Base-by-base conservation (phyloP, 2,329 filamentous ascomycete genomes). In the Fusarium phyllophilum region DNA sequence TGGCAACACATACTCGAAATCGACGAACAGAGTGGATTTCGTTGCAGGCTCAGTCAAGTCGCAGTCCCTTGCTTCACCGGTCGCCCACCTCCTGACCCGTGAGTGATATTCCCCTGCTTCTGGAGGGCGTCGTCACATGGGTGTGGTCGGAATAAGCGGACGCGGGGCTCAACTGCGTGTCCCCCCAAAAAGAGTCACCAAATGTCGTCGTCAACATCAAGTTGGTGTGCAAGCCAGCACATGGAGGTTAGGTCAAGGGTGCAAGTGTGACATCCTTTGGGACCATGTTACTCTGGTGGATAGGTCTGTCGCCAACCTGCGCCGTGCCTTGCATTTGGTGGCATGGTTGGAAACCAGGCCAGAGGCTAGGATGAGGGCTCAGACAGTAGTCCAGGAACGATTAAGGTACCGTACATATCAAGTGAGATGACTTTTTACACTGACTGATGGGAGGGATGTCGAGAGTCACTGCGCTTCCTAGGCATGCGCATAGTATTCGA, bases 271-370 rank as follows among this genome's bases (percentile, higher is more conserved):
- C 62, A 68, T 60, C 70, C 72, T 70, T 71, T 55, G 55, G 56
- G 48, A 51, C 63, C 60, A 76, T 57, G 76, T 70, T 68, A 63
- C 64, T 48, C 56, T 66, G 72, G 66, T 70, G 69, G 62, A 65
- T 65, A 71, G 62, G 60, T 77, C 71, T 78, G 73, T 75, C 75
- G 73, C 77, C 76, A 78, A 70, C 75, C 69, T 77, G 77, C 77
- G 68, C 61, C 67, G 77, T 78, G 77, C 77, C 77, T 78, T 78
- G 77, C 77, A 78, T 76, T 65, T 77, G 65, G 75, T 78, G 77
- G 72, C 77, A 78, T 78, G 68, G 73, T 73, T 78, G 61, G 66
- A 71, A 72, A 71, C 73, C 63, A 63, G 74, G 62, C 59, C 70
- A 70, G 72, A 78, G 63, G 62, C 70, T 74, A 70, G 70, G 60